phyloP scores from a whole-genome alignment of 2,329 filamentous ascomycete genomes.

The Periglandula ipomoeae region DNA sequence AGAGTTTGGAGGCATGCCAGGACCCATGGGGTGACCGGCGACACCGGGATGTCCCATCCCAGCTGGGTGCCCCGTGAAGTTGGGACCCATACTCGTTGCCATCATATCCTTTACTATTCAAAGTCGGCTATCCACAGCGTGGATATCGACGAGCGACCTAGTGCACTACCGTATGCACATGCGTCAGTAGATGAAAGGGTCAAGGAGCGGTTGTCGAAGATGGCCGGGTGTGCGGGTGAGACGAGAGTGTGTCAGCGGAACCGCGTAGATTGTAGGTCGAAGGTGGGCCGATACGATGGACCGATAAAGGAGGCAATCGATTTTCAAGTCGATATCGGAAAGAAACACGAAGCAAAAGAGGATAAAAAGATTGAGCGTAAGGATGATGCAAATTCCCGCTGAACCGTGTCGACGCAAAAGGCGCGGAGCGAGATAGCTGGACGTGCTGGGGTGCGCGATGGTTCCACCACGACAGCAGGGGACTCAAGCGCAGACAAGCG shows the following conservation, averaged over 20 bases:
- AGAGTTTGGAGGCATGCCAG: slow-evolving; percentile 57
- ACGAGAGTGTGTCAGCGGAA: neutral
- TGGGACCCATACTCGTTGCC: slow-evolving; percentile 53
- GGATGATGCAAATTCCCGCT: neutral
- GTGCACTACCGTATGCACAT: slow-evolving; percentile 40
- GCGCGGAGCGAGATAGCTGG: slow-evolving; percentile 5
- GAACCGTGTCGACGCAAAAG: neutral
- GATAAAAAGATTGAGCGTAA: neutral
- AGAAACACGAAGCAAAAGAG: neutral
- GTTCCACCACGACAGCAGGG: slow-evolving; percentile 6
- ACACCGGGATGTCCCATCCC: slow-evolving; percentile 65
- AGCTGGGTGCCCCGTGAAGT: slow-evolving; percentile 58
- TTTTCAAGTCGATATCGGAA: neutral
- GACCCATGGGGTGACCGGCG: slow-evolving; percentile 54
- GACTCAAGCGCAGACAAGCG: slow-evolving; percentile 1
- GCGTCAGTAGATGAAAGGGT: slow-evolving; percentile 13
- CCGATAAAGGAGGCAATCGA: neutral
- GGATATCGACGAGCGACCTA: slow-evolving; percentile 44
- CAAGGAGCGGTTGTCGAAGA: slow-evolving; percentile 1
- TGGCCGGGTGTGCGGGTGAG: neutral
- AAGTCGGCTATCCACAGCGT: slow-evolving; percentile 48
- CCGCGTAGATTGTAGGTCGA: slow-evolving; percentile 5
- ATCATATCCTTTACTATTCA: slow-evolving; percentile 45
- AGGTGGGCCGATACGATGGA: slow-evolving; percentile 6
- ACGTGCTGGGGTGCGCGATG: slow-evolving; percentile 3